Base-by-base conservation (phyloP, 202 grass and related monocot species). In the Schoenoplectus tabernaemontani region DNA sequence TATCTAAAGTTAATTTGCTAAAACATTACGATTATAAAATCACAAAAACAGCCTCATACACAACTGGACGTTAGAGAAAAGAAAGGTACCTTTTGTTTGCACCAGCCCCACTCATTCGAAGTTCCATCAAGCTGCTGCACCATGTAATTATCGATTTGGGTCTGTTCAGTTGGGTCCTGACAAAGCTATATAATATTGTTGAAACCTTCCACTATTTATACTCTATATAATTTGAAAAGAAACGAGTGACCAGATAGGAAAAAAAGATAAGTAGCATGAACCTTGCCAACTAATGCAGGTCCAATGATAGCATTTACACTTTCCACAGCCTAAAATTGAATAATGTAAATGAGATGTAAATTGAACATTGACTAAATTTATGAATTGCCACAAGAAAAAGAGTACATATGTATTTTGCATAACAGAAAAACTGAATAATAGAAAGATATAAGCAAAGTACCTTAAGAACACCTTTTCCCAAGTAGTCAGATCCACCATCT, bases 41-140 rank as follows among this genome's bases (percentile, higher is more conserved):
- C 33, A 64, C 51, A 17, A 1, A 1, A 47, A 80, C 22, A 64
- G 13, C 12, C 63, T 26, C 41, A 15, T 51, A 9, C 23, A 61
- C 58, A 61, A 61, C 68, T 38, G 4, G 51, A 37, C 3, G 57
- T 42, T 57, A 78, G 48, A 17, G 44, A n/a, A 59, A 59, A 61
- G 20, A 33, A 64, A 34, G 26, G 70, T 54, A 97, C 93, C 88
- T 97, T 97, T 54, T 97, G 93, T 82, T 97, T 97, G 82, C 90
- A 97, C 93, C 93, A 97, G 22, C 93, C 93, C 93, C 93, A 97
- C 23, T 97, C 93, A 60, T 97, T 97, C 39, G 84, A 81, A 63
- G 93, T 97, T 78, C 93, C 93, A 87, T 97, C 90, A 86, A 97
- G 93, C 54, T 93, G 76, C 70, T 97, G 93, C 64, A 93, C 93